Conservation (phyloP, 805 yeast genomes). For the Dipodascopsis uninucleata region DNA sequence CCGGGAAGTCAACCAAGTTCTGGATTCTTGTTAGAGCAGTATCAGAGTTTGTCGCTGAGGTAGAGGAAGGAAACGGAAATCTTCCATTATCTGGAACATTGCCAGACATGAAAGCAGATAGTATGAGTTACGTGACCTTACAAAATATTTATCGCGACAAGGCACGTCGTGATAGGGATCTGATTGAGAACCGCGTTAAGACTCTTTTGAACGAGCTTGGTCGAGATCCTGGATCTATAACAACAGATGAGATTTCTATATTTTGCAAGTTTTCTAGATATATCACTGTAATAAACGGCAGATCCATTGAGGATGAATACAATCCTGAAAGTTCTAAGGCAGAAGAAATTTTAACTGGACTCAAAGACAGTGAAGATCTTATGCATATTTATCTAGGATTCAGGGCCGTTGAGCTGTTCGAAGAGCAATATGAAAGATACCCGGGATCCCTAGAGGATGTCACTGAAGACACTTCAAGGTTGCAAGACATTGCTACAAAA, state of each 20-base stretch:
- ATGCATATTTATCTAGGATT: slow-evolving; percentile 31
- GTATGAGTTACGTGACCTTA: slow-evolving; percentile 55
- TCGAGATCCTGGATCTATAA: slow-evolving; percentile 35
- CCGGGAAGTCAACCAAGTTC: slow-evolving; percentile 43
- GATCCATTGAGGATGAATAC: slow-evolving; percentile 26
- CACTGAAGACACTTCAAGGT: slow-evolving; percentile 6
- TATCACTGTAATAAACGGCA: slow-evolving; percentile 50
- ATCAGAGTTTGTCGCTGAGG: slow-evolving; percentile 44
- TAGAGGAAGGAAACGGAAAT: slow-evolving; percentile 31
- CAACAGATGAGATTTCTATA: slow-evolving; percentile 39
- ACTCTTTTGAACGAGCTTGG: slow-evolving; percentile 35
- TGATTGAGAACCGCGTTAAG: slow-evolving; percentile 40
- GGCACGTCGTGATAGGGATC: slow-evolving; percentile 47
- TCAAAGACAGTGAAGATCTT: slow-evolving; percentile 25
- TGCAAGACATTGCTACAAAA: slow-evolving; percentile 13
- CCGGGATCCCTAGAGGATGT: slow-evolving; percentile 16
- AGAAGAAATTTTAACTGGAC: slow-evolving; percentile 6
- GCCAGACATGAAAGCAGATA: slow-evolving; percentile 87
- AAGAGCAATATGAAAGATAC: slow-evolving; percentile 16
- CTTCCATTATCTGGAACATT: slow-evolving; percentile 72
- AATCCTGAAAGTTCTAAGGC: slow-evolving; percentile 8
- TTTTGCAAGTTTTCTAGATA: slow-evolving; percentile 64
- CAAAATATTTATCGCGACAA: slow-evolving; percentile 57
- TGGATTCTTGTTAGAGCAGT: slow-evolving; percentile 64
- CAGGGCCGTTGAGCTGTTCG: slow-evolving; percentile 30